Evolutionary conservation across 495 filamentous ascomycete genomes (phyloP).

Genomic region (Penicillium cataractarum): DNA sequence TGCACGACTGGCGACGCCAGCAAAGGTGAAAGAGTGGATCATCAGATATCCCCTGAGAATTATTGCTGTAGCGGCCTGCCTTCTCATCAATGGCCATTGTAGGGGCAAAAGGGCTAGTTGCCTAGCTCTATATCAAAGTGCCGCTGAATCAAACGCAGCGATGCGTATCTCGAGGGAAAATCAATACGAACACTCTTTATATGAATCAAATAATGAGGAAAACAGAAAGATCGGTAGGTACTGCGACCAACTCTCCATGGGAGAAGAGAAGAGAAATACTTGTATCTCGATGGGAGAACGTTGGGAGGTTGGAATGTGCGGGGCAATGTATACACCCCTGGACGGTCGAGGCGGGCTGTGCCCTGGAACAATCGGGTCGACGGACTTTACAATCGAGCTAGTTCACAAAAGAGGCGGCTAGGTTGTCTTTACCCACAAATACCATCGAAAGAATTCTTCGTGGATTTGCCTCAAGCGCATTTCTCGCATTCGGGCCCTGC

Average conservation of each 20-base stretch:
- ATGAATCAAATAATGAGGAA: neutral
- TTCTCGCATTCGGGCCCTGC: neutral
- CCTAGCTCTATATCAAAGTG: slow-evolving; percentile 15
- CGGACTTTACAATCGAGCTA: neutral
- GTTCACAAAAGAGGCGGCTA: neutral
- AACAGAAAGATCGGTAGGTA: neutral
- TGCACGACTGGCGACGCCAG: slow-evolving; percentile 52
- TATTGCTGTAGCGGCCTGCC: slow-evolving; percentile 10
- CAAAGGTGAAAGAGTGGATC: slow-evolving; percentile 46
- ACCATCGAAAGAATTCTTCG: too few species aligned
- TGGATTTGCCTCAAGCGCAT: neutral
- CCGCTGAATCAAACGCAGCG: neutral
- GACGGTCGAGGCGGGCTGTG: neutral
- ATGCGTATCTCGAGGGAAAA: neutral
- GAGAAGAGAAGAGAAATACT: neutral
- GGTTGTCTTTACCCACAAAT: neutral
- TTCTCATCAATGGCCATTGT: slow-evolving; percentile 7
- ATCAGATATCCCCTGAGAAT: slow-evolving; percentile 10
- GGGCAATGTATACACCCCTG: slow-evolving; percentile 7
- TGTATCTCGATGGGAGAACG: neutral
- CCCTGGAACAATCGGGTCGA: neutral
- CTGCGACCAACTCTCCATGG: neutral
- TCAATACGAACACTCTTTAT: neutral
- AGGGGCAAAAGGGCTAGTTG: neutral
- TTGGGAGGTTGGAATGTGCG: neutral